Evolutionary conservation across 78 protist genomes (phyloP).

Genomic region (Dictyostelium brefeldianum): DNA sequence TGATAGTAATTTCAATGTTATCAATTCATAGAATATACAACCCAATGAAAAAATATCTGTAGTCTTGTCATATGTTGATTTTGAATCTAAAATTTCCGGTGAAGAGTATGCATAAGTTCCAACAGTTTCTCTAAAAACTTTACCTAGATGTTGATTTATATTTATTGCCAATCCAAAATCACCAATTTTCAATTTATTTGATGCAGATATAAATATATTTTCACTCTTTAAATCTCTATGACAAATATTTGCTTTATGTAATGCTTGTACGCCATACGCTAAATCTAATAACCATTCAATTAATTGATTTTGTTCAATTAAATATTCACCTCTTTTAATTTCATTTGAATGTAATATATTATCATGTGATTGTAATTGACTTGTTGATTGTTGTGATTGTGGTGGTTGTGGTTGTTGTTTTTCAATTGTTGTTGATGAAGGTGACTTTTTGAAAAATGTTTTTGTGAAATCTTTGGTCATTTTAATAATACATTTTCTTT

Average conservation of each 20-base stretch:
- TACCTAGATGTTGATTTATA: background rate
- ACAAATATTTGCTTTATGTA: conserved; percentile 40
- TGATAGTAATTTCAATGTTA: conserved; percentile 22
- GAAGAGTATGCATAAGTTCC: conserved; percentile 52
- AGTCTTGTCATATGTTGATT: conserved; percentile 29
- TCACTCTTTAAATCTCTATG: conserved; percentile 66
- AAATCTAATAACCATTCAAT: conserved; percentile 44
- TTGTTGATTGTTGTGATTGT: background rate
- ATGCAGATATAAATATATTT: conserved; percentile 29
- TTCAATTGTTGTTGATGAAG: background rate
- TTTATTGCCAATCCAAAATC: conserved; percentile 65
- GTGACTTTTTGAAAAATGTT: background rate
- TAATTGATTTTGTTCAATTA: conserved; percentile 39
- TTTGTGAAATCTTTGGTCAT: conserved; percentile 32
- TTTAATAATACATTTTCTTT: conserved; percentile 30
- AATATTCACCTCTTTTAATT: conserved; percentile 10
- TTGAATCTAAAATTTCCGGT: conserved; percentile 31
- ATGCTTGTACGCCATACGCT: conserved; percentile 38
- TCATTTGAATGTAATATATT: conserved; percentile 18
- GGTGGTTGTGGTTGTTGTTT: background rate
- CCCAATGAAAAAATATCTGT: conserved; percentile 70
- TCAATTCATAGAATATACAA: conserved; percentile 67
- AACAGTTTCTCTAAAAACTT: conserved; percentile 3
- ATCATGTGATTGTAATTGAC: background rate
- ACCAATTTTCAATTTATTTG: conserved; percentile 59